phyloP scores from a whole-genome alignment of 1,284 basidiomycete species.

The Ceratobasidium sp. region DNA sequence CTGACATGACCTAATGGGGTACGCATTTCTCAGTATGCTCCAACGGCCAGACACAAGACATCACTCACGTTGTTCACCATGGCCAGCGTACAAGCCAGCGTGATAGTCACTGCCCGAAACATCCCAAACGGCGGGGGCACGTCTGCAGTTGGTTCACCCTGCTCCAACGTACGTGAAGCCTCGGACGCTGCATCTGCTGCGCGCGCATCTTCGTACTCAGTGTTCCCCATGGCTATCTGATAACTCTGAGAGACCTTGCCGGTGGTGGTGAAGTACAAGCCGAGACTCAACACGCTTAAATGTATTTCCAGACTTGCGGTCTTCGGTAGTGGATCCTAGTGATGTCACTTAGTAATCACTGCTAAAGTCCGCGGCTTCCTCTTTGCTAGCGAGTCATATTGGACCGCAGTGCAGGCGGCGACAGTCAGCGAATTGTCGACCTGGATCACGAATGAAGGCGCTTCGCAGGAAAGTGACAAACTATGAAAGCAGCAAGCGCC shows the following conservation, averaged over 20 bases:
- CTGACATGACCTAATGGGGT: constrained; percentile 20
- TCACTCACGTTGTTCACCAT: constrained; percentile 37
- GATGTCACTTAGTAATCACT: too few relatives aligned
- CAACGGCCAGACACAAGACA: background rate
- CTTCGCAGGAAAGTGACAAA: too few relatives aligned
- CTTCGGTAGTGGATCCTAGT: too few relatives aligned
- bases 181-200: constrained; percentile 1
- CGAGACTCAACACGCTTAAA: too few relatives aligned
- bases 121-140: constrained; percentile 17
- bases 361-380: too few relatives aligned
- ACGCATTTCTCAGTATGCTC: background rate
- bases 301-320: too few relatives aligned
- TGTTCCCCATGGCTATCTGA: constrained; percentile 1
- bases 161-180: constrained; percentile 4
- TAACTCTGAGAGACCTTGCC: too few relatives aligned
- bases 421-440: too few relatives aligned
- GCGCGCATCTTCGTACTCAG: background rate
- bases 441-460: too few relatives aligned
- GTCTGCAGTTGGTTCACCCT: background rate
- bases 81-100: constrained; percentile 31
- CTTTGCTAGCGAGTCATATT: too few relatives aligned
- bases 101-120: constrained; percentile 24
- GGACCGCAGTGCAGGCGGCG: too few relatives aligned
- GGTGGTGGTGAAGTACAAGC: constrained; percentile 4
- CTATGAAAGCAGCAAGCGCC: too few relatives aligned